These are phyloP conservation scores for Cenococcum geophilum DNA, from an alignment of 495 filamentous ascomycete species.

Conservation along the genomic window DNA sequence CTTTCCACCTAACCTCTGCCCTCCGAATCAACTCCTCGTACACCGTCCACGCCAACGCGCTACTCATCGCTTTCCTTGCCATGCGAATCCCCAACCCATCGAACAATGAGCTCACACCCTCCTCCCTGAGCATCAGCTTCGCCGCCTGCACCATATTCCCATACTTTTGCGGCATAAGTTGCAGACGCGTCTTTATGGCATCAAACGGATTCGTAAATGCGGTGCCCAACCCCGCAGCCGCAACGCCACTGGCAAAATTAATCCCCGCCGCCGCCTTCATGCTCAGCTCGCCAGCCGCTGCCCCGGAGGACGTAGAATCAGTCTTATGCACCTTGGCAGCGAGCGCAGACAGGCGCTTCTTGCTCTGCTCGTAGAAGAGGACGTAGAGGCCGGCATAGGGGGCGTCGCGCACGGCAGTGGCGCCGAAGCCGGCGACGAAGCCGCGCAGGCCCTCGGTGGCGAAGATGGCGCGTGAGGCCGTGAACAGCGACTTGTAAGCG, in stretches of 20 bases:
- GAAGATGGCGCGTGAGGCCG: constrained; percentile 69
- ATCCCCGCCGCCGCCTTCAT: constrained; percentile 50
- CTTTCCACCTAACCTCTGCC: constrained; percentile 58
- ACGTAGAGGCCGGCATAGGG: constrained; percentile 96
- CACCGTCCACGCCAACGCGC: constrained; percentile 88
- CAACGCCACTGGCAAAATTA: constrained; percentile 74
- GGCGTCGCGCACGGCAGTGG: constrained; percentile 86
- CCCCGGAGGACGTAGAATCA: too few relatives aligned
- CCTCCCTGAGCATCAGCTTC: constrained; percentile 69
- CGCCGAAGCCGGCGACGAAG: constrained; percentile 90
- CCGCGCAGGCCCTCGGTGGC: constrained; percentile 68
- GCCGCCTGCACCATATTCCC: constrained; percentile 76
- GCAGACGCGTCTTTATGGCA: constrained; percentile 89
- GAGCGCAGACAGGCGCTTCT: constrained; percentile 53
- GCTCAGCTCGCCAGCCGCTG: constrained; percentile 2
- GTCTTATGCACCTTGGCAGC: constrained; percentile 24
- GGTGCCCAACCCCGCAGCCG: constrained; percentile 76
- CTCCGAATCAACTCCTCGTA: constrained; percentile 87
- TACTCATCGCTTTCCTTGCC: constrained; percentile 83
- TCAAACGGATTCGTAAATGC: constrained; percentile 94
- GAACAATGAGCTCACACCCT: constrained; percentile 74
- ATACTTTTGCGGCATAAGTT: constrained; percentile 80
- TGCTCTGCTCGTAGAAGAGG: constrained; percentile 85
- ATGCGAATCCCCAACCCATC: constrained; percentile 84
- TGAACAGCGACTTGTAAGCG: constrained; percentile 67